These are phyloP conservation scores for Phyllostachys edulis DNA, from an alignment of 176 grass and related monocot species.

Conservation along the genomic window DNA sequence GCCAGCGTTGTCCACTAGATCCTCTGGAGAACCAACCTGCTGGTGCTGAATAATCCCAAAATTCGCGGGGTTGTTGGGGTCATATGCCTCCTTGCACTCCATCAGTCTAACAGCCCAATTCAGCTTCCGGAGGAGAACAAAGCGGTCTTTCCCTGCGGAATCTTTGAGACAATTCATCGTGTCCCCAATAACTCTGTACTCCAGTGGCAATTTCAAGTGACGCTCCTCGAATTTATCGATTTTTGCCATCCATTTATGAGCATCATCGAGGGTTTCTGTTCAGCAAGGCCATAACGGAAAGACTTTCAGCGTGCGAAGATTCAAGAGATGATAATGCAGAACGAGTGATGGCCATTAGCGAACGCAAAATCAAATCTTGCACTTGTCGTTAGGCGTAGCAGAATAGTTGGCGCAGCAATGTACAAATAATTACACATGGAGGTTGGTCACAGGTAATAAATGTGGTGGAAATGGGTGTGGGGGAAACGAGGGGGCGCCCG, in stretches of 20 bases:
- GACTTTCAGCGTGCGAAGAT: not conserved
- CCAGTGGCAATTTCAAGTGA: constrained; percentile 70
- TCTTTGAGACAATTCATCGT: constrained; percentile 85
- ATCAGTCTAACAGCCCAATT: constrained; percentile 79
- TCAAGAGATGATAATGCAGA: not conserved
- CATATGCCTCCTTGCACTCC: constrained; percentile 83
- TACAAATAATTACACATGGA: too few relatives aligned
- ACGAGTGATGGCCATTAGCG: not conserved
- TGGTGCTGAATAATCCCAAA: constrained; percentile 85
- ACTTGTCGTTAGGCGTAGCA: not conserved
- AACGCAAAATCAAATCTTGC: not conserved
- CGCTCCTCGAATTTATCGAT: constrained; percentile 84
- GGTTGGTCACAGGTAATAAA: not conserved
- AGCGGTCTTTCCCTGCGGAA: constrained; percentile 74
- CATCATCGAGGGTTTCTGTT: constrained; percentile 83
- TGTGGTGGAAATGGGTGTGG: not conserved
- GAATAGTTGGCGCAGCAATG: not conserved
- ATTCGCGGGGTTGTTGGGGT: constrained; percentile 78
- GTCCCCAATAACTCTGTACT: constrained; percentile 93
- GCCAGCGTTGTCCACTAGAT: constrained; percentile 61
- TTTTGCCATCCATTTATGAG: constrained; percentile 78
- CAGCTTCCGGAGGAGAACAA: constrained; percentile 81
- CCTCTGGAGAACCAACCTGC: constrained; percentile 70
- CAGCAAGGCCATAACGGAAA: not conserved
- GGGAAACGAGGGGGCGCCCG: not conserved